A percentile compares a stretch with the other conserved stretches of the same genome.
Evolutionary conservation across 148 eudicot genomes (phyloP).

Genomic region (Vaccinium myrtillus): DNA sequence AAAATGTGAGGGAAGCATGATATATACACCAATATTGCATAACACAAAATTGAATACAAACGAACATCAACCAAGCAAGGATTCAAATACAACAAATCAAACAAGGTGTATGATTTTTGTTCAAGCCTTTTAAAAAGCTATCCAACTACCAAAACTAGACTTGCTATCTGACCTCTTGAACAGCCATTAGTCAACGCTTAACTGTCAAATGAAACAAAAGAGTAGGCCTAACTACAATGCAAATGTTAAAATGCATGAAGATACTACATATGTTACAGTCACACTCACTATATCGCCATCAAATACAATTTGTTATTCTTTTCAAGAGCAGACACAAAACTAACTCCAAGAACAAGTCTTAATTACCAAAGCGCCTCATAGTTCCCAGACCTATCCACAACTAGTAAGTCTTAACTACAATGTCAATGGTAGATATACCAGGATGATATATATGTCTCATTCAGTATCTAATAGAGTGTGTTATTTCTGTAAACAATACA

Average conservation of each 20-base stretch:
- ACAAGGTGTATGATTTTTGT: neutral
- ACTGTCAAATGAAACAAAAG: neutral
- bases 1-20: neutral
- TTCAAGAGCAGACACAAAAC: neutral
- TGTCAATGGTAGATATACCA: neutral
- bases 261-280: neutral
- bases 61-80: neutral
- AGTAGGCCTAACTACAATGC: neutral
- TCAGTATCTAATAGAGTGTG: neutral
- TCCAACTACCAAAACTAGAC: neutral
- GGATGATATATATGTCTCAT: neutral
- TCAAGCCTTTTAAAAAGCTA: neutral
- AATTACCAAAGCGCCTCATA: neutral
- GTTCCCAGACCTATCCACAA: neutral
- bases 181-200: neutral
- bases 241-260: neutral
- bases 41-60: neutral
- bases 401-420: neutral
- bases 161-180: neutral
- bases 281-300: neutral
- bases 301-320: neutral
- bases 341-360: neutral
- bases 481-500: neutral
- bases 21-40: neutral
- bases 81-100: neutral